Conservation (phyloP, 306 rosid species). For the barrel medic (Medicago truncatula) region MtrunA17r5.0-ANR NC_053049.1:34354001-34354500, state of each 20-base stretch:
- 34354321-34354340: neutral
- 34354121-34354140: constrained; percentile 97
- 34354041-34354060: neutral
- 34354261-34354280: neutral
- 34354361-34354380: constrained; percentile 67
- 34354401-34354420: neutral
- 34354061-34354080: neutral
- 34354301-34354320: neutral
- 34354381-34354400: constrained; percentile 28
- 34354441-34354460: constrained; percentile 6
- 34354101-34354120: constrained; percentile 47
- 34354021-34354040: neutral
- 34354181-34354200: constrained; percentile 93
- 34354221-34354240: constrained; percentile 83
- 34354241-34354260: neutral
- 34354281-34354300: constrained; percentile 55
- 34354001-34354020: constrained; percentile 6
- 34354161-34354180: constrained; percentile 90
- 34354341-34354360: constrained; percentile 62
- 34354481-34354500: neutral
- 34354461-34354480: neutral
- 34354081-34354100: constrained; percentile 22
- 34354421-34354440: neutral
- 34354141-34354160: constrained; percentile 90
- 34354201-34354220: constrained; percentile 94